Evolutionary conservation across 768 basidiomycete species (phyloP).

Genomic region (Termitomyces sp.): DNA sequence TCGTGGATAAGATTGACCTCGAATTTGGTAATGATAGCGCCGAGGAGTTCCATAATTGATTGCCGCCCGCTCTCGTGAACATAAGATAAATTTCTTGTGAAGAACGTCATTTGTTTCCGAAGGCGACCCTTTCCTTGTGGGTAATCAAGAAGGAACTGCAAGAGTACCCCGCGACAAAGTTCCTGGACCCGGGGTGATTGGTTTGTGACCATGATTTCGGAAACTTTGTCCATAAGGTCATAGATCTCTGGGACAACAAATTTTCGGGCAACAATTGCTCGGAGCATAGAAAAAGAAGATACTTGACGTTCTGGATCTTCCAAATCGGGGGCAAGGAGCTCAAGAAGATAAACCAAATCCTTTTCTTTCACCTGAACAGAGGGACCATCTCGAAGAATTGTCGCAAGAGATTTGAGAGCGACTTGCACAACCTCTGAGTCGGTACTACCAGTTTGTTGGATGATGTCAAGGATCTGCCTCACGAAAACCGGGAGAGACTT

Average conservation of each 20-base stretch:
- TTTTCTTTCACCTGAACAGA: slow-evolving; percentile 80
- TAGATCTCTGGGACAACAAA: slow-evolving; percentile 96
- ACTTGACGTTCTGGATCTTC: slow-evolving; percentile 86
- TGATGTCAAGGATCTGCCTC: slow-evolving; percentile 76
- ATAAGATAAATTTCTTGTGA: slow-evolving; percentile 90
- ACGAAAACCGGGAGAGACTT: slow-evolving; percentile 80
- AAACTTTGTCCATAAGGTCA: slow-evolving; percentile 91
- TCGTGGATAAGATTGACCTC: slow-evolving; percentile 67
- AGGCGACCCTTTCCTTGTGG: slow-evolving; percentile 93
- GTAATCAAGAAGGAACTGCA: slow-evolving; percentile 96
- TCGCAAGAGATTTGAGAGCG: slow-evolving; percentile 80
- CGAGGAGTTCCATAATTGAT: slow-evolving; percentile 93
- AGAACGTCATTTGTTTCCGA: slow-evolving; percentile 82
- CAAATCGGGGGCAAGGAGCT: slow-evolving; percentile 82
- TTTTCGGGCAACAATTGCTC: slow-evolving; percentile 85
- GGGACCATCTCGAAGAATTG: slow-evolving; percentile 86
- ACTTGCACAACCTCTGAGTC: slow-evolving; percentile 89
- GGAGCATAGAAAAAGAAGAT: slow-evolving; percentile 82
- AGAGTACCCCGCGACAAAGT: slow-evolving; percentile 78
- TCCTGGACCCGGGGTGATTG: slow-evolving; percentile 91
- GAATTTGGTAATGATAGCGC: slow-evolving; percentile 82
- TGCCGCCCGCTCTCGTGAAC: slow-evolving; percentile 83
- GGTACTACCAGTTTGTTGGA: slow-evolving; percentile 77
- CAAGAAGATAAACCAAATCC: slow-evolving; percentile 82
- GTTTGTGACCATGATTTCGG: slow-evolving; percentile 88